Percentiles rank a stretch among this genome's conserved stretches.
These are phyloP conservation scores for Rhizopus sp. DNA, from an alignment of 371 early-diverging fungal species.

Conservation along the genomic window DNA sequence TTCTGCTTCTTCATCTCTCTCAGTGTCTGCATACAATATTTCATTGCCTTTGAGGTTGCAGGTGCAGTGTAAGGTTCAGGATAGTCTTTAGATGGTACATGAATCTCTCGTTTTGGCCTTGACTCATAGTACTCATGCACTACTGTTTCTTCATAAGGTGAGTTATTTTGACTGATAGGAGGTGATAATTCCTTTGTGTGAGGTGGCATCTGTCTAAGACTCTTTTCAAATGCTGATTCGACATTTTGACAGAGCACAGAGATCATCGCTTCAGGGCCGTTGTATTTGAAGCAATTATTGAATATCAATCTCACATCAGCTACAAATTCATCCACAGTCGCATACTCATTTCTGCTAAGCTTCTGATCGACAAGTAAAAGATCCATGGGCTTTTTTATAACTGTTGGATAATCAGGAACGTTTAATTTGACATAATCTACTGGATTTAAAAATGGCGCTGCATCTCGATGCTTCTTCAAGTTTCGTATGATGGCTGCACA, in stretches of 20 bases:
- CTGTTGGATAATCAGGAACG: conserved; percentile 94
- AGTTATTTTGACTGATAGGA: conserved; percentile 14
- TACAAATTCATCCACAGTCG: conserved; percentile 66
- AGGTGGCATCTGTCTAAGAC: conserved; percentile 69
- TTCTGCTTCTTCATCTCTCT: conserved; percentile 79
- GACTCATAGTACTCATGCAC: conserved; percentile 17
- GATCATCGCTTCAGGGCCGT: conserved; percentile 78
- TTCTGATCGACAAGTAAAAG: conserved; percentile 88
- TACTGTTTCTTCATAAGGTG: not conserved
- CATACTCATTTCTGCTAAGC: conserved; percentile 73
- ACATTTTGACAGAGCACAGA: conserved; percentile 78
- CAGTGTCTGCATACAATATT: conserved; percentile 68
- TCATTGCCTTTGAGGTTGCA: conserved; percentile 61
- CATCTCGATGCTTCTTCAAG: conserved; percentile 73
- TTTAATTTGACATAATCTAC: conserved; percentile 92
- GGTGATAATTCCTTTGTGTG: conserved; percentile 14
- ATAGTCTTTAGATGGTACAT: conserved; percentile 67
- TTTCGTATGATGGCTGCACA: conserved; percentile 75
- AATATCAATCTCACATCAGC: conserved; percentile 79
- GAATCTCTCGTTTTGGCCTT: conserved; percentile 76
- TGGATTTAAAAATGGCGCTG: conserved; percentile 85
- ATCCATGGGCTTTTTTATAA: conserved; percentile 98
- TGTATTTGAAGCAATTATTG: conserved; percentile 89
- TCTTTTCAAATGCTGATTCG: conserved; percentile 71
- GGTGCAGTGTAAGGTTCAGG: conserved; percentile 44